phyloP scores from a whole-genome alignment of 495 filamentous ascomycete genomes.

The Podospora conica region DNA sequence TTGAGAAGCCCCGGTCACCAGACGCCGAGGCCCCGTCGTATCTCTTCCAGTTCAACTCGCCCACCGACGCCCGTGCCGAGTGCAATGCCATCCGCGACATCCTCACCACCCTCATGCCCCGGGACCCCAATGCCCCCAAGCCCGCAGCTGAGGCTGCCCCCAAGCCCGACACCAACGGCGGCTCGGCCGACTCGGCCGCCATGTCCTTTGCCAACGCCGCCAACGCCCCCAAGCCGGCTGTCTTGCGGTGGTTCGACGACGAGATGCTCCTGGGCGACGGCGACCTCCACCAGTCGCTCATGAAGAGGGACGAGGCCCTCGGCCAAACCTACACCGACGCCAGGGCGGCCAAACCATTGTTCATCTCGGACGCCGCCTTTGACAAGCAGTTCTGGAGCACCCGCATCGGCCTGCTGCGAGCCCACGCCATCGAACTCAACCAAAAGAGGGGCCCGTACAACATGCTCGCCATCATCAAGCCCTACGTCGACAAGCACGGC shows the following conservation, averaged over 20 bases:
- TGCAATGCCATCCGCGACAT: conserved; percentile 77
- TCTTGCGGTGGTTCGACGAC: conserved; percentile 68
- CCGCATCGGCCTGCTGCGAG: conserved; percentile 73
- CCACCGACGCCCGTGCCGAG: conserved; percentile 67
- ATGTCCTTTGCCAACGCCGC: conserved; percentile 45
- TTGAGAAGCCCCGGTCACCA: conserved; percentile 54
- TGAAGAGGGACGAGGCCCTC: conserved; percentile 66
- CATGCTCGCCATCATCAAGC: conserved; percentile 84
- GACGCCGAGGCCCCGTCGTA: conserved; percentile 57
- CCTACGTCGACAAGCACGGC: conserved; percentile 68
- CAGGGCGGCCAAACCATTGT: conserved; percentile 68
- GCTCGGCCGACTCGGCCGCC: conserved; percentile 35
- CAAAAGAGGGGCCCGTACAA: conserved; percentile 88
- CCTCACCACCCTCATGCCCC: conserved; percentile 75
- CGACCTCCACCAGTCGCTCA: conserved; percentile 75
- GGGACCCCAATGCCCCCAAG: conserved; percentile 40
- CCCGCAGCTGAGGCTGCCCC: conserved; percentile 33
- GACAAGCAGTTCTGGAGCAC: conserved; percentile 90
- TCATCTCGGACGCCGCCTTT: conserved; percentile 69
- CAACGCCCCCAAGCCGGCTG: conserved; percentile 37
- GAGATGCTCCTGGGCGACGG: conserved; percentile 62
- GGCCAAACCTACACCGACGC: conserved; percentile 78
- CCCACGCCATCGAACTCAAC: conserved; percentile 80
- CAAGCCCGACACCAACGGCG: conserved; percentile 14
- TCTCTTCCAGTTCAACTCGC: conserved; percentile 80